Percentiles rank a stretch among this genome's conserved stretches.
Conservation (phyloP, 768 basidiomycete genomes). For the Candolleomyces eurysporus region DNA sequence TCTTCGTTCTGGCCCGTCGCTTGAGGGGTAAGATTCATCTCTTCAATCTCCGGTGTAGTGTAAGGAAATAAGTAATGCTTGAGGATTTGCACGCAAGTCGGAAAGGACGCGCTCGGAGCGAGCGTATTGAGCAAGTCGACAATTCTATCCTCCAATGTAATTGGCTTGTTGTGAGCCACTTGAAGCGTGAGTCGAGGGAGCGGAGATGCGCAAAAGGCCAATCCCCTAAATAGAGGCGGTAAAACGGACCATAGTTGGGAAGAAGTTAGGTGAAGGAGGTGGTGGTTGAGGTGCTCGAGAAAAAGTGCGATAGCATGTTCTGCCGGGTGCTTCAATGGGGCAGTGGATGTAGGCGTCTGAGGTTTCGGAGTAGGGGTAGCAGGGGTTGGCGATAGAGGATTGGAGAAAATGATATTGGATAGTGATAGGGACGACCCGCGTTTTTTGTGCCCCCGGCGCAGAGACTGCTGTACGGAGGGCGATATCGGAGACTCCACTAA, state of each 20-base stretch:
- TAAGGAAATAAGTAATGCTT: slow-evolving; percentile 56
- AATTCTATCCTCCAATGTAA: slow-evolving; percentile 52
- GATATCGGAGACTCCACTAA: slow-evolving; percentile 3
- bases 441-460: slow-evolving; percentile 6
- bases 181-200: slow-evolving; percentile 66
- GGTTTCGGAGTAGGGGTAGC: slow-evolving; percentile 32
- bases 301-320: slow-evolving; percentile 65
- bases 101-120: slow-evolving; percentile 63
- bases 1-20: not conserved
- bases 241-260: slow-evolving; percentile 53
- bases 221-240: slow-evolving; percentile 70
- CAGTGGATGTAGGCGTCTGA: slow-evolving; percentile 17
- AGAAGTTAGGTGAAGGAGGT: slow-evolving; percentile 58
- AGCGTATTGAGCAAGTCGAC: slow-evolving; percentile 55
- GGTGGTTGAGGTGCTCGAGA: slow-evolving; percentile 58
- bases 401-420: slow-evolving; percentile 59
- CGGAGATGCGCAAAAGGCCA: slow-evolving; percentile 63
- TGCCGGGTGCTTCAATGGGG: slow-evolving; percentile 45
- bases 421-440: slow-evolving; percentile 35
- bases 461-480: slow-evolving; percentile 9
- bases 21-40: slow-evolving; percentile 6
- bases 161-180: slow-evolving; percentile 31
- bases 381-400: slow-evolving; percentile 38
- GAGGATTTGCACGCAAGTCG: slow-evolving; percentile 62
- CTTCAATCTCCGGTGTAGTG: slow-evolving; percentile 7